Conservation (phyloP, 2,329 filamentous ascomycete species). For the Penicillium sp. region DNA sequence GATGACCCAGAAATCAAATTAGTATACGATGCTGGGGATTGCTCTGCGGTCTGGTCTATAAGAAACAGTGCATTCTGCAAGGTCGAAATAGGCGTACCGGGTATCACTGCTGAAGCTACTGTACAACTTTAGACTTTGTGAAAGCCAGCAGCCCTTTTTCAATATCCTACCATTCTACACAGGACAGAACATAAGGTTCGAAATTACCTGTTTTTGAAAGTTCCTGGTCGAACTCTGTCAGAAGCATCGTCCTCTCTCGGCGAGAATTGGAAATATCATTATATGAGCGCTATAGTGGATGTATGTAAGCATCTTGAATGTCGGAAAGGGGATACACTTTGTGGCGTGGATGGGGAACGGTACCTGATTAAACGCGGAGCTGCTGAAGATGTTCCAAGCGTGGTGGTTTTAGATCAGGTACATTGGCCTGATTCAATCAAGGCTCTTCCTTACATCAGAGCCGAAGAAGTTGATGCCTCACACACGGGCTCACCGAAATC, state of each 20-base stretch:
- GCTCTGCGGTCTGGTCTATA: conserved; percentile 22
- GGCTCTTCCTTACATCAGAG: no score
- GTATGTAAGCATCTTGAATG: not conserved
- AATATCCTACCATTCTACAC: not conserved
- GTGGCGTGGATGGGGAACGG: conserved; percentile 1
- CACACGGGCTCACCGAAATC: no score
- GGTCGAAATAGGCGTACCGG: conserved; percentile 11
- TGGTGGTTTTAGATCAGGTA: not conserved
- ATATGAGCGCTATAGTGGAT: conserved; percentile 10
- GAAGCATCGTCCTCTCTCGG: conserved; percentile 27
- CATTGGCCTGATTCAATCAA: not conserved
- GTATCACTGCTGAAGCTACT: conserved; percentile 13
- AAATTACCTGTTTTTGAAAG: conserved; percentile 27
- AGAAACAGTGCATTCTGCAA: conserved; percentile 25
- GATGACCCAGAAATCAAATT: conserved; percentile 1
- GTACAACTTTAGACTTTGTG: not conserved
- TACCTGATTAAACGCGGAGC: not conserved
- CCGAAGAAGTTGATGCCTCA: no score
- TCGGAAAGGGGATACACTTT: not conserved
- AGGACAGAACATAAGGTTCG: conserved; percentile 18
- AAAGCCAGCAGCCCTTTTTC: not conserved
- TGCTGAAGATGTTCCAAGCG: not conserved
- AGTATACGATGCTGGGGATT: conserved; percentile 22
- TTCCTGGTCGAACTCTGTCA: conserved; percentile 28
- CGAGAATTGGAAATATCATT: conserved; percentile 21